Evolutionary conservation across 371 early-diverging fungal species (phyloP).

Genomic region (Dipsacomyces acuminosporus): DNA sequence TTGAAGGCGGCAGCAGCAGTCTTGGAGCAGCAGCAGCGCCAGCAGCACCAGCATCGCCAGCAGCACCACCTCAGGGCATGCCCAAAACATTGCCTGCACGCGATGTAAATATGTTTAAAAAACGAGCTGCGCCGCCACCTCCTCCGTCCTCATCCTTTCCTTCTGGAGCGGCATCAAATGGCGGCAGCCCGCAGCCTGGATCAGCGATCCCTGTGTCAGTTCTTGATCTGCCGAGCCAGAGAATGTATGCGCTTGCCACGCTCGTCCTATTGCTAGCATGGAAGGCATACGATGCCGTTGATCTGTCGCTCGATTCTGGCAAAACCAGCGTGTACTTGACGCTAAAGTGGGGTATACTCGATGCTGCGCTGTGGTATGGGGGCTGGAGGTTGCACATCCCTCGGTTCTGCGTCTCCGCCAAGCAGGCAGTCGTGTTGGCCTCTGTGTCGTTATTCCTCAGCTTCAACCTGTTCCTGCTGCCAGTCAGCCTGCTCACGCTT

Average conservation of each 20-base stretch:
- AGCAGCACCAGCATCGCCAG: too few species aligned
- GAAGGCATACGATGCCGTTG: conserved; percentile 32
- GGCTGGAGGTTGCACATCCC: conserved; percentile 41
- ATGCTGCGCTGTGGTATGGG: conserved; percentile 18
- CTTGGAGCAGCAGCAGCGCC: too few species aligned
- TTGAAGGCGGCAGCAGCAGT: too few species aligned
- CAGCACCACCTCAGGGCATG: too few species aligned
- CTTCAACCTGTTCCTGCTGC: conserved; percentile 41
- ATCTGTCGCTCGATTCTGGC: conserved; percentile 7
- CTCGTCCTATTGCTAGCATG: conserved; percentile 27
- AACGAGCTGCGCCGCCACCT: too few species aligned
- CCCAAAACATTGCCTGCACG: too few species aligned
- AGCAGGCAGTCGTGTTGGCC: conserved; percentile 7
- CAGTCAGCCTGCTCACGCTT: conserved; percentile 25
- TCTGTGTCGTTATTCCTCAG: conserved; percentile 25
- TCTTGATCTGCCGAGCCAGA: conserved; percentile 43
- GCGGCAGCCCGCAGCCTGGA: too few species aligned
- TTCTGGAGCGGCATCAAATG: too few species aligned
- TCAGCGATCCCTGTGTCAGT: conserved; percentile 38
- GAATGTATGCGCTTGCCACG: conserved; percentile 31
- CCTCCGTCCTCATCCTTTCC: too few species aligned
- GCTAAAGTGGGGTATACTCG: conserved; percentile 38
- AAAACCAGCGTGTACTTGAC: conserved; percentile 30
- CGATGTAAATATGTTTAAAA: too few species aligned
- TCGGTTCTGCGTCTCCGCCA: conserved; percentile 8